Evolutionary conservation across 2,329 filamentous ascomycete genomes (phyloP).

Genomic region (Exophiala dermatitidis): DNA sequence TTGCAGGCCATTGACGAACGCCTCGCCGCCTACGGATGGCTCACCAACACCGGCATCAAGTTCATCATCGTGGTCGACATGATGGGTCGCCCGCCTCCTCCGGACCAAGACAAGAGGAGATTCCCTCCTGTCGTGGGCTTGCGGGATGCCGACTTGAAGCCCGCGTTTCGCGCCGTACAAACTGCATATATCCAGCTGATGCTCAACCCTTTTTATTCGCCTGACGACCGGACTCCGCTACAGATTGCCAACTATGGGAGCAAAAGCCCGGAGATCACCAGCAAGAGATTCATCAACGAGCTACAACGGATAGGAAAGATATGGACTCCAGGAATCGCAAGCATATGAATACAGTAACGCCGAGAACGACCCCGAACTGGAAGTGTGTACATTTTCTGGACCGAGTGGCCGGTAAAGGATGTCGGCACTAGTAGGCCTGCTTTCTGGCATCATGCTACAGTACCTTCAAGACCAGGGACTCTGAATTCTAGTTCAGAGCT

Average conservation of each 20-base stretch:
- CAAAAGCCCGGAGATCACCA: slow-evolving; percentile 62
- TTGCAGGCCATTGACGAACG: slow-evolving; percentile 91
- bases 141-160: slow-evolving; percentile 78
- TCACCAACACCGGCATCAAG: slow-evolving; percentile 91
- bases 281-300: slow-evolving; percentile 70
- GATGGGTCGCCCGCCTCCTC: slow-evolving; percentile 56
- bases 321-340: slow-evolving; percentile 68
- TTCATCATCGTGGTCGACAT: slow-evolving; percentile 88
- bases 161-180: slow-evolving; percentile 86
- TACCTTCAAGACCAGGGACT: too few relatives aligned
- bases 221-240: slow-evolving; percentile 69
- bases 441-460: too few relatives aligned
- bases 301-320: slow-evolving; percentile 76
- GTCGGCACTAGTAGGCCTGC: too few relatives aligned
- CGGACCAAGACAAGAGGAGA: slow-evolving; percentile 32
- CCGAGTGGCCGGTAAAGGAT: too few relatives aligned
- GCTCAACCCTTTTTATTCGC: slow-evolving; percentile 91
- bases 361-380: too few relatives aligned
- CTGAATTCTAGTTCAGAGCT: too few relatives aligned
- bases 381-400: too few relatives aligned
- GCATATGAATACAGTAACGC: slow-evolving; percentile 13
- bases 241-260: slow-evolving; percentile 41
- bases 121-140: slow-evolving; percentile 54
- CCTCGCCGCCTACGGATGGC: slow-evolving; percentile 86
- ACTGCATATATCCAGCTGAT: slow-evolving; percentile 81